Percentiles rank a stretch among this genome's conserved stretches.
phyloP scores from a whole-genome alignment of 129 eudicot species.

The Tagetes erecta region DNA sequence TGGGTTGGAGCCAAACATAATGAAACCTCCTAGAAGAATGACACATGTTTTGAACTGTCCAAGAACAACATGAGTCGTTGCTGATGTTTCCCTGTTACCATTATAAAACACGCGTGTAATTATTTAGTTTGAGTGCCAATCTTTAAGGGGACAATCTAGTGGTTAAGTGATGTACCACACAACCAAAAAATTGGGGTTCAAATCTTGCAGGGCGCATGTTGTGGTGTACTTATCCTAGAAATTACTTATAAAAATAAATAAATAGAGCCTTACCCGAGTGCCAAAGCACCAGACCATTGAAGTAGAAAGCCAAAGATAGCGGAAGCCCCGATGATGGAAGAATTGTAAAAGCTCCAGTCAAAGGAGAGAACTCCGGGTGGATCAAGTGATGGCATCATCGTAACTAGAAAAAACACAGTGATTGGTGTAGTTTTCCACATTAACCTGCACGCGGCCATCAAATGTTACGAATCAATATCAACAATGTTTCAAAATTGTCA shows the following conservation, averaged over 20 bases:
- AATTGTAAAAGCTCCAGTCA: conserved; percentile 64
- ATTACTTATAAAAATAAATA: too few relatives aligned
- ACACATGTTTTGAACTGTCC: conserved; percentile 99
- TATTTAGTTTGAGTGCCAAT: background rate
- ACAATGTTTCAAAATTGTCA: background rate
- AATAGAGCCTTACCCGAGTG: conserved; percentile 67
- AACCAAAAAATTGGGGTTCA: too few relatives aligned
- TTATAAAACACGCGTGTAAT: background rate
- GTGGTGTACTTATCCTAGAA: too few relatives aligned
- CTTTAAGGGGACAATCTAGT: too few relatives aligned
- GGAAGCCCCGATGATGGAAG: conserved; percentile 66
- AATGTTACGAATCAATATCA: background rate
- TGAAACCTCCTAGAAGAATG: conserved; percentile 86
- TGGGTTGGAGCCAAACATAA: conserved; percentile 85
- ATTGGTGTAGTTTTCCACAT: conserved; percentile 99
- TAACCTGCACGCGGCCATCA: conserved; percentile 45
- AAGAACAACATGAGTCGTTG: conserved; percentile 94
- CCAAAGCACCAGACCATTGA: conserved; percentile 98
- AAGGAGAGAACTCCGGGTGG: conserved; percentile 90
- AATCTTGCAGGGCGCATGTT: too few relatives aligned
- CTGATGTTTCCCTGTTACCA: conserved; percentile 80
- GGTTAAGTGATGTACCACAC: too few relatives aligned
- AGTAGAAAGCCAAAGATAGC: conserved; percentile 96
- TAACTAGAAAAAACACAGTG: conserved; percentile 84
- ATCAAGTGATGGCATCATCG: conserved; percentile 92